A percentile compares a stretch with the other conserved stretches of the same genome.
These are phyloP conservation scores for Pseudocercospora pini-densiflorae DNA, from an alignment of 2,329 filamentous ascomycete species.

Conservation along the genomic window DNA sequence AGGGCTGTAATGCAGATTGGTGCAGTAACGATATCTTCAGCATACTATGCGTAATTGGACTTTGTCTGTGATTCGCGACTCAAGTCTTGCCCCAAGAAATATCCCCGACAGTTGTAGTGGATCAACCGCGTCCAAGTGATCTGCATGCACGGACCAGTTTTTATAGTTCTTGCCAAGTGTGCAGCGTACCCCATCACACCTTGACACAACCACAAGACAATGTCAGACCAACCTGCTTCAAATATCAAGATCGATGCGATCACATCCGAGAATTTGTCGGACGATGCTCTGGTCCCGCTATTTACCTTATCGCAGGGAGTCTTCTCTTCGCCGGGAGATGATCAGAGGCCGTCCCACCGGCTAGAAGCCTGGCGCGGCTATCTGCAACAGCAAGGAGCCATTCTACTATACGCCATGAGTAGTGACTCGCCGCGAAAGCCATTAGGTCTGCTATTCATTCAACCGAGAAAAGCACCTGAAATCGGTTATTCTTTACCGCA, in stretches of 20 bases:
- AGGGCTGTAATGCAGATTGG: too few relatives aligned
- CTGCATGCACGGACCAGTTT: not conserved
- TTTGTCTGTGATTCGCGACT: too few relatives aligned
- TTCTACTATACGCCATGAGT: not conserved
- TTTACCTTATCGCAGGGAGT: not conserved
- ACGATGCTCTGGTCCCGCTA: not conserved
- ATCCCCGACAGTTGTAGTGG: too few relatives aligned
- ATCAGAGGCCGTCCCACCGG: not conserved
- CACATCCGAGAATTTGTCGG: not conserved
- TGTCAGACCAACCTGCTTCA: not conserved
- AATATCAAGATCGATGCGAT: not conserved
- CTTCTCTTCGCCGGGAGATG: not conserved
- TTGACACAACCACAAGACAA: not conserved
- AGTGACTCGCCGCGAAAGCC: not conserved
- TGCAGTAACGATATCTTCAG: too few relatives aligned
- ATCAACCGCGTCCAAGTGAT: not conserved
- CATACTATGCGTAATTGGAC: too few relatives aligned
- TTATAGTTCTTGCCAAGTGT: not conserved
- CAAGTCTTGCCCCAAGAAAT: too few relatives aligned
- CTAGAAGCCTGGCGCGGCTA: not conserved
- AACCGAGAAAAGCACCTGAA: conserved; percentile 9
- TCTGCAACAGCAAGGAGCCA: not conserved
- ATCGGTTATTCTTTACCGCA: conserved; percentile 9
- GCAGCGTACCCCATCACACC: not conserved
- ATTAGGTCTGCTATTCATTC: not conserved